These are phyloP conservation scores for Verticillium zaregamsianum DNA, from an alignment of 2,329 filamentous ascomycete species.

Conservation along the genomic window DNA sequence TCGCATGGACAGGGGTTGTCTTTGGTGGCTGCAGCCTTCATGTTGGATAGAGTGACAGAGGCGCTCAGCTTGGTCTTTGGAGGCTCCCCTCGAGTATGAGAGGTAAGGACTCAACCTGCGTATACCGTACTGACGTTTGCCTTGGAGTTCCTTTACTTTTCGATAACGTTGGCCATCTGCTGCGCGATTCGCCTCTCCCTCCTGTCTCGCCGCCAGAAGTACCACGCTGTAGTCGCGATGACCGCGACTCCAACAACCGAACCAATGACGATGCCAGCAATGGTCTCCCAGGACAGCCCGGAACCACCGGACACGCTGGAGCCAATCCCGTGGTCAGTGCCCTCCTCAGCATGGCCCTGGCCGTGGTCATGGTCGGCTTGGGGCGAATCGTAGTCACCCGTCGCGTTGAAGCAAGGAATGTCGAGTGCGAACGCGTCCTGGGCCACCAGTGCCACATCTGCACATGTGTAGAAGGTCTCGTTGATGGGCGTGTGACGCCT, in stretches of 20 bases:
- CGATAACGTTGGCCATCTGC: background rate
- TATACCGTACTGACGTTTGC: background rate
- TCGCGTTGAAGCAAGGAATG: conserved; percentile 31
- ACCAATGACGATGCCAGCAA: conserved; percentile 11
- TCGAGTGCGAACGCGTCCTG: conserved; percentile 17
- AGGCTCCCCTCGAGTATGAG: no score
- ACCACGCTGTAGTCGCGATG: conserved; percentile 5
- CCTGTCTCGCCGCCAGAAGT: conserved; percentile 9
- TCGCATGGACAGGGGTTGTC: background rate
- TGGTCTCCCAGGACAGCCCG: conserved; percentile 7
- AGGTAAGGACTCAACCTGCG: no score
- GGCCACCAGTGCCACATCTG: conserved; percentile 32
- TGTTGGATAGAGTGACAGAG: no score
- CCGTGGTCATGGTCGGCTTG: conserved; percentile 14
- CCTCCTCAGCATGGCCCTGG: conserved; percentile 16
- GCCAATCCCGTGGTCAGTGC: background rate
- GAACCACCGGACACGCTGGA: background rate
- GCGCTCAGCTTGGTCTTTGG: no score
- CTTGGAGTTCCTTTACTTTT: background rate
- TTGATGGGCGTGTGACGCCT: conserved; percentile 10
- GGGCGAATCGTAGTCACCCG: conserved; percentile 15
- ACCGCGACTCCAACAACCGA: conserved; percentile 7
- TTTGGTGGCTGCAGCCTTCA: no score
- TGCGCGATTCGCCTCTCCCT: conserved; percentile 8
- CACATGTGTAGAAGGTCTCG: conserved; percentile 34